Base-by-base conservation (phyloP, 805 yeast species). In the Schwanniomyces polymorphus region DNA sequence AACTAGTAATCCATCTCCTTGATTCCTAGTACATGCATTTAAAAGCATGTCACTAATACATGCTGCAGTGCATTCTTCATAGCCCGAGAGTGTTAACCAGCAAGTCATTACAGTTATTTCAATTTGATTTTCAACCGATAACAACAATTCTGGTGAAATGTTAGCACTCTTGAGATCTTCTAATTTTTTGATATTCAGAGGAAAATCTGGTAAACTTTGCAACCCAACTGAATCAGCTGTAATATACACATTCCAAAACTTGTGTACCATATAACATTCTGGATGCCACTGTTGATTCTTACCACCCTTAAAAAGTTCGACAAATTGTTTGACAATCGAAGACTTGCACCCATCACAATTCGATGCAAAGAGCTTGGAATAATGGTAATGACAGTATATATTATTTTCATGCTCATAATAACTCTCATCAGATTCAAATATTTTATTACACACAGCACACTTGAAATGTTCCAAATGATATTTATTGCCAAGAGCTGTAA, bases 231-330 rank as follows among this genome's bases (percentile, higher is more conserved):
- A 71, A 43, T 79, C 84, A 0, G 86, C 77, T 1, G 86, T 78
- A 18, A 94, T 74, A 47, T 84, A 79, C 17, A 91, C 96, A 61
- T 90, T 91, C 99, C 99, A 94, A 60, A 90, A 91, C 65, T 91
- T 91, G 72, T 88, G 91, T 41, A 94, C 95, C 91, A 95, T 95
- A 63, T 91, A 94, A 72, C 99, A 94, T 64, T 95, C 98, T 1
- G 97, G 98, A 67, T 94, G 99, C 99, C 99, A 94, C 63, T 90
- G 96, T 64, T 91, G 96, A 48, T 88, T 86, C 55, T 85, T 79
- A 18, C 97, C 97, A 43, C 97, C 97, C 55, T 94, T 78, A 50
- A 83, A 88, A 39, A 92, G 82, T 65, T 92, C 97, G 31, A 92
- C 97, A 65, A 91, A 94, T 62, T 94, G 98, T 61, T 91, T 91